Conservation (phyloP, 2,329 filamentous ascomycete genomes). For the Sclerotinia borealis region DNA sequence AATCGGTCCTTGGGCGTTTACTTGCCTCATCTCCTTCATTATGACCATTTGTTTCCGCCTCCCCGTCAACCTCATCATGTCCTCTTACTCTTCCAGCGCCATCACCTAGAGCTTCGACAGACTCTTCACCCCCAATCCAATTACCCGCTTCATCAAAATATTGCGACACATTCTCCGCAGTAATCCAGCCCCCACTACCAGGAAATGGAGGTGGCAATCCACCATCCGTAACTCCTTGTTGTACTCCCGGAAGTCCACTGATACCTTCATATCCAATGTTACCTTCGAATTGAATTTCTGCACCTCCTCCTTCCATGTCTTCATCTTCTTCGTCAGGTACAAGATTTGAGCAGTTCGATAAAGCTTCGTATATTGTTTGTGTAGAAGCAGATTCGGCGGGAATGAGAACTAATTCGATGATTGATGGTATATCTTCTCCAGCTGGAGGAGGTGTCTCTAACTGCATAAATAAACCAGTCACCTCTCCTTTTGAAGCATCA, state of each 20-base stretch:
- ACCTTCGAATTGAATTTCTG: slow-evolving; percentile 50
- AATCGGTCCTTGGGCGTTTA: slow-evolving; percentile 5
- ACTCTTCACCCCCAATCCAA: slow-evolving; percentile 50
- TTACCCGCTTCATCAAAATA: slow-evolving; percentile 79
- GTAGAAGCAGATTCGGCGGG: slow-evolving; percentile 35
- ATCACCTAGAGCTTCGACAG: slow-evolving; percentile 48
- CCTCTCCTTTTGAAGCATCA: slow-evolving; percentile 36
- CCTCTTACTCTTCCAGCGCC: slow-evolving; percentile 55
- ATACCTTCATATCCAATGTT: slow-evolving; percentile 44
- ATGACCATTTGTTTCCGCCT: slow-evolving; percentile 32
- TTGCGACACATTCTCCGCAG: slow-evolving; percentile 81
- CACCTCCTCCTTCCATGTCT: slow-evolving; percentile 44
- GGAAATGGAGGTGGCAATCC: slow-evolving; percentile 62
- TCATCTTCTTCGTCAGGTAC: slow-evolving; percentile 60
- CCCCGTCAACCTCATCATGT: slow-evolving; percentile 46
- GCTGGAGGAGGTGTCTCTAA: slow-evolving; percentile 54
- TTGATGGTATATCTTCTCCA: slow-evolving; percentile 56
- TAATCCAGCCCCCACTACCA: slow-evolving; percentile 78
- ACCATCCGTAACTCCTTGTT: slow-evolving; percentile 42
- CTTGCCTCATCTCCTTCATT: slow-evolving; percentile 36
- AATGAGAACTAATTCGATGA: slow-evolving; percentile 62
- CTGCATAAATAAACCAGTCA: slow-evolving; percentile 57
- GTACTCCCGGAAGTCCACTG: slow-evolving; percentile 51
- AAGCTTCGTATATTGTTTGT: slow-evolving; percentile 51
- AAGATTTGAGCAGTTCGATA: slow-evolving; percentile 68